Evolutionary conservation across 2,329 filamentous ascomycete genomes (phyloP), one percentile per base, ranked within the genome.

Genomic region (Aspergillus aculeatus): DNA sequence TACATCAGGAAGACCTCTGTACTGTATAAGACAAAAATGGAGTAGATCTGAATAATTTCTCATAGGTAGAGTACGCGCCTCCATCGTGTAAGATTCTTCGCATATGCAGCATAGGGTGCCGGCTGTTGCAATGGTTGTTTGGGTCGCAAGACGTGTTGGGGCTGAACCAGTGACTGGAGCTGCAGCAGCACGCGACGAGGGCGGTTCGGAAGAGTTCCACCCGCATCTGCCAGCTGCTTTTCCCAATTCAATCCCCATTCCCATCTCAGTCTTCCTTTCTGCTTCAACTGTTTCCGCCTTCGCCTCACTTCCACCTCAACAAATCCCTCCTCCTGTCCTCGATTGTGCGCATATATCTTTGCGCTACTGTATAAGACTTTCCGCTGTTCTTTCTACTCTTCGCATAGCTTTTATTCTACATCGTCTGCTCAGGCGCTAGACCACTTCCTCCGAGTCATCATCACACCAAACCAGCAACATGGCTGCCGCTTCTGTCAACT

Each of bases 401-500:
- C 50, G 19, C 50, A 59, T 65, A 50, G 53, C 21, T 56, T 52
- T 50, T 50, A 6, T 32, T 24, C n/a, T 29, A 29, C 23, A 50
- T 54, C 49, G 24, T 47, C 52, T 51, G 29, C 29, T 32, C 29
- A 44, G 35, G 19, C 19, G 49, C 24, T 38, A 44, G 19, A 26
- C 19, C 35, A 35, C 26, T 23, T 32, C 52, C 47, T 54, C 32
- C 38, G 44, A 50, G 41, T 54, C 31, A 14, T 50, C 47, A 50
- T 44, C 47, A 47, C 49, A 35, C 50, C 50, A 44, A 26, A 53
- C 23, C 65, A 66, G 58, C 71, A 76, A 62, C 61, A 90, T 92
- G 89, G 72, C 76, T 68, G 83, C 91, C 76, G 81, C 86, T 57
- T 73, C 86, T 66, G 76, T 83, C 64, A 81, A 85, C 69, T 83